Evolutionary conservation across 2,329 filamentous ascomycete species (phyloP).

Genomic region (Didymellaceae sp.): DNA sequence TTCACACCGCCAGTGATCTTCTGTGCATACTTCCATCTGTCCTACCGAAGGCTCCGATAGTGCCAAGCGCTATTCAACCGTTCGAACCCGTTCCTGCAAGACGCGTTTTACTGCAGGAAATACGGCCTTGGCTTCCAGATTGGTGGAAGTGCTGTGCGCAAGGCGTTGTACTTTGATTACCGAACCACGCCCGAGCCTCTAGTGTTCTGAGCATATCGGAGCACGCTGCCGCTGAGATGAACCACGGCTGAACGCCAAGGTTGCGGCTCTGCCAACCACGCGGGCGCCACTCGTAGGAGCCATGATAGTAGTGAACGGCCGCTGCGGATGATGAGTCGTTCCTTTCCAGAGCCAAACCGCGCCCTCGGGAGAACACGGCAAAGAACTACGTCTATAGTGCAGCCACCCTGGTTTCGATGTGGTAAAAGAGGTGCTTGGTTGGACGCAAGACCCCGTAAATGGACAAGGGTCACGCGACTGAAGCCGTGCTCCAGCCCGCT

Average conservation of each 20-base stretch:
- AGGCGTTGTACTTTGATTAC: slow-evolving; percentile 7
- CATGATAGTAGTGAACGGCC: slow-evolving; percentile 2
- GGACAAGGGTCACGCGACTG: slow-evolving; percentile 9
- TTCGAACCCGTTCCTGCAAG: slow-evolving; percentile 3
- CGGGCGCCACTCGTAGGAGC: background rate
- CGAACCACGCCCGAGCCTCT: slow-evolving; percentile 12
- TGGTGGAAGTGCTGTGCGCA: slow-evolving; percentile 2
- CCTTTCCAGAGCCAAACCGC: background rate
- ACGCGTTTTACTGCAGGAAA: slow-evolving; percentile 11
- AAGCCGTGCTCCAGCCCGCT: slow-evolving; percentile 17
- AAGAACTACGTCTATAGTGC: background rate
- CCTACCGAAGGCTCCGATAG: slow-evolving; percentile 1
- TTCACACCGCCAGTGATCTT: slow-evolving; percentile 11
- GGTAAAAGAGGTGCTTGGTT: slow-evolving; percentile 15
- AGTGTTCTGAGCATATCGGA: background rate
- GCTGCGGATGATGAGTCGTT: background rate
- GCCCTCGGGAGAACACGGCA: slow-evolving; percentile 13
- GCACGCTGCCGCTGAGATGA: background rate
- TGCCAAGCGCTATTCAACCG: slow-evolving; percentile 12
- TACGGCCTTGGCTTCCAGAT: slow-evolving; percentile 10
- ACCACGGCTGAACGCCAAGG: slow-evolving; percentile 7
- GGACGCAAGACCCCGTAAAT: slow-evolving; percentile 2
- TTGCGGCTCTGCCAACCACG: slow-evolving; percentile 12
- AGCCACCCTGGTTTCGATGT: slow-evolving; percentile 18
- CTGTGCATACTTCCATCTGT: slow-evolving; percentile 12